phyloP scores from a whole-genome alignment of 805 yeast species.

The Maudiozyma serrabonitensis region DNA sequence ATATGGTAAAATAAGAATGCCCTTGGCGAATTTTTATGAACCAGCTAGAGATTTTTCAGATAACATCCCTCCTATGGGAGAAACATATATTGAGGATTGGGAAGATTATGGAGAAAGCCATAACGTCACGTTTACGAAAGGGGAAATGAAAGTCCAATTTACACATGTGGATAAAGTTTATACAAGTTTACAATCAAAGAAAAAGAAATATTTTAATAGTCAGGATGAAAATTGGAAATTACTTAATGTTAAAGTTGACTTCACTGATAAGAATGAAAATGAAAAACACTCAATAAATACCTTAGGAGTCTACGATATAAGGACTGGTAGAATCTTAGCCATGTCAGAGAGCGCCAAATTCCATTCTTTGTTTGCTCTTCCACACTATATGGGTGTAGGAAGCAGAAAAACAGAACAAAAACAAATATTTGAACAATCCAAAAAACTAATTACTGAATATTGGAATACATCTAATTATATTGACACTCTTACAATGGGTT shows the following conservation, averaged over 20 bases:
- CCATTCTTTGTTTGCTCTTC: constrained; percentile 49
- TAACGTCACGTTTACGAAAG: constrained; percentile 24
- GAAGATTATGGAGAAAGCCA: constrained; percentile 16
- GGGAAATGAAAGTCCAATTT: constrained; percentile 19
- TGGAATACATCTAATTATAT: constrained; percentile 36
- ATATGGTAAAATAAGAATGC: constrained; percentile 22
- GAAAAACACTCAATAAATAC: constrained; percentile 43
- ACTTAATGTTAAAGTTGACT: constrained; percentile 25
- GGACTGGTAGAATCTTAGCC: constrained; percentile 51
- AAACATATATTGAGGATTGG: constrained; percentile 17
- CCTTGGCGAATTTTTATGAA: constrained; percentile 26
- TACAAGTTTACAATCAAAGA: constrained; percentile 12
- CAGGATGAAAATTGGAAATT: constrained; percentile 34
- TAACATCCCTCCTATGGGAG: constrained; percentile 21
- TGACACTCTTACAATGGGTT: constrained; percentile 40
- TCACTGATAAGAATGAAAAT: constrained; percentile 38
- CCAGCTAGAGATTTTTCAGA: constrained; percentile 23
- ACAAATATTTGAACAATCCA: constrained; percentile 36
- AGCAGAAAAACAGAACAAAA: constrained; percentile 34
- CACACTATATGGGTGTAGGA: constrained; percentile 38
- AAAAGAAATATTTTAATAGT: constrained; percentile 23
- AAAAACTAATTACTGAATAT: constrained; percentile 35
- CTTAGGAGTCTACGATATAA: constrained; percentile 57
- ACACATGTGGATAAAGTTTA: constrained; percentile 15
- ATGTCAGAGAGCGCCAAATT: constrained; percentile 56